phyloP scores from a whole-genome alignment of 2,329 filamentous ascomycete species.

The Fusarium poae region DNA sequence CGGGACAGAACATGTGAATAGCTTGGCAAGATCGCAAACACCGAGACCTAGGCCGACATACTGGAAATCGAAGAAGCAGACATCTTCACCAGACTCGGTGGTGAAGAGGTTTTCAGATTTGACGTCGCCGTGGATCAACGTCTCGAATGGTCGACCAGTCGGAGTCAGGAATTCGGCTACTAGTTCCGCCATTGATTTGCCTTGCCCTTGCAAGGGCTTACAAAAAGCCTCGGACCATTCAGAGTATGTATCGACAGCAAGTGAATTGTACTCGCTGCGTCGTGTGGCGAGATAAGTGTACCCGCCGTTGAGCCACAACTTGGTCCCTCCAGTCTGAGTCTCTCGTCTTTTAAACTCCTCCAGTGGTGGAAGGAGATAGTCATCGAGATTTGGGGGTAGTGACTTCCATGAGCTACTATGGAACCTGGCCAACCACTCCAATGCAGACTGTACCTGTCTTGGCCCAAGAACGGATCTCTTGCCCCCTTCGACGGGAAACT shows the following conservation, averaged over 20 bases:
- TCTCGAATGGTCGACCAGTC: conserved; percentile 60
- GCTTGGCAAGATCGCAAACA: conserved; percentile 74
- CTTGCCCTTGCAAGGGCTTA: conserved; percentile 38
- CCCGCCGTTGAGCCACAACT: conserved; percentile 74
- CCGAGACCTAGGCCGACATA: conserved; percentile 75
- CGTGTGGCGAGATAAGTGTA: conserved; percentile 78
- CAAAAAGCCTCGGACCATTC: conserved; percentile 70
- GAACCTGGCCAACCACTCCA: conserved; percentile 74
- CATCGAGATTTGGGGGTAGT: conserved; percentile 48
- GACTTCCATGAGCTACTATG: conserved; percentile 67
- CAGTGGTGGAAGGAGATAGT: conserved; percentile 66
- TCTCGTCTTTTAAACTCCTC: conserved; percentile 60
- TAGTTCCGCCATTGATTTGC: conserved; percentile 62
- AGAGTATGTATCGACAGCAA: conserved; percentile 60
- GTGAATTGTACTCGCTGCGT: conserved; percentile 64
- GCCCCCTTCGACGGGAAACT: conserved; percentile 69
- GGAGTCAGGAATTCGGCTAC: conserved; percentile 66
- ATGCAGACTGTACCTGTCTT: conserved; percentile 64
- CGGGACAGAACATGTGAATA: conserved; percentile 76
- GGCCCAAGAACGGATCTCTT: conserved; percentile 62
- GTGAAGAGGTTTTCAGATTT: conserved; percentile 78
- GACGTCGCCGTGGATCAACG: conserved; percentile 76
- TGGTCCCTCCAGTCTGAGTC: conserved; percentile 35
- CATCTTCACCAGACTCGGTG: conserved; percentile 60
- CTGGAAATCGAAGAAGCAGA: conserved; percentile 78